Base-by-base conservation (phyloP, 176 grass and related monocot species). In the Carex cristatella region DNA sequence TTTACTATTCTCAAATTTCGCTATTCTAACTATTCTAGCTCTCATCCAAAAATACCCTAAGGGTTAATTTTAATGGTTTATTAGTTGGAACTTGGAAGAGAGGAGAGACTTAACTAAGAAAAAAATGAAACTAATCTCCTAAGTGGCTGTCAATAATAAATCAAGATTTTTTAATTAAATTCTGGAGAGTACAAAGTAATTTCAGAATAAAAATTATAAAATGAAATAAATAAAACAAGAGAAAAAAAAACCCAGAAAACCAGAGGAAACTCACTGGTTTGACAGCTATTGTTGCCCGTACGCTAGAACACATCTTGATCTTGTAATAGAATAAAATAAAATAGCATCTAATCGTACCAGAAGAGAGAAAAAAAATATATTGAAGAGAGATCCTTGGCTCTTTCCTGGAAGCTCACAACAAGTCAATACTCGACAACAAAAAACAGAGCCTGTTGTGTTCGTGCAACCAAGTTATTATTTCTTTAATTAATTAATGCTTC, bases 331-430 rank as follows among this genome's bases (percentile, higher is more conserved):
- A 61, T 80, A 60, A 42, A 4, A 7, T 2, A 44, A 80, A 40
- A 38, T 19, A 55, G 27, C 72, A 77, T 77, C 59, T 54, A 31
- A 67, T 48, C 46, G 27, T 13, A 83, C 63, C 35, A 48, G 1
- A 82, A 48, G 14, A 42, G 33, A 42, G 9, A 83, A 83, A 2
- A 49, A 10, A 55, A 65, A 83, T 37, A 83, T 37, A 44, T 48
- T 62, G n/a, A 49, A 35, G 37, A 81, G 23, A 31, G 5, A 5
- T 23, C 19, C 15, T 51, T 35, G 62, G 81, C 63, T 83, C 42
- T 83, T 83, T 83, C 81, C 81, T 67, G 81, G 81, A 83, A 83
- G 30, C 81, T 69, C 15, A 83, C 81, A 42, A 63, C 59, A 81
- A 65, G 79, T 63, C 57, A 81, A 81, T 81, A 46, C 46, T 76